These are phyloP conservation scores for Syzygium grande DNA, from an alignment of 345 rosid genomes.

Conservation along the genomic window DNA sequence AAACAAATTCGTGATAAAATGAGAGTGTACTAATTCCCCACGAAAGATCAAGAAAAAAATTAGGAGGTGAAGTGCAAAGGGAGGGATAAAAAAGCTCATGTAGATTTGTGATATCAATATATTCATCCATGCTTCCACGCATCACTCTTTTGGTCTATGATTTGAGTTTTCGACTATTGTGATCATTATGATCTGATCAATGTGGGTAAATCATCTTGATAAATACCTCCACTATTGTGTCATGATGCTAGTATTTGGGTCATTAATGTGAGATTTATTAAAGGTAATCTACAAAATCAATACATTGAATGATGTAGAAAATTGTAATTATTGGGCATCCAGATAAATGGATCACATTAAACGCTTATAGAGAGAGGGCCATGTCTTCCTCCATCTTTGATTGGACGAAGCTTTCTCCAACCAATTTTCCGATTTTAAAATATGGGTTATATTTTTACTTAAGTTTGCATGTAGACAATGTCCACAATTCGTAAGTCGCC, in stretches of 20 bases:
- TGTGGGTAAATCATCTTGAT: not conserved
- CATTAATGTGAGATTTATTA: not conserved
- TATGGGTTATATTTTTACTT: not conserved
- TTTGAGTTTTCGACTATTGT: not conserved
- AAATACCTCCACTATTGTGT: not conserved
- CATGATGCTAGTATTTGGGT: not conserved
- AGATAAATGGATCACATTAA: not conserved
- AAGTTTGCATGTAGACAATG: not conserved
- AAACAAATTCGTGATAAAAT: not conserved
- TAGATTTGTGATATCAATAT: not conserved
- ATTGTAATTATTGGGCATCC: not conserved
- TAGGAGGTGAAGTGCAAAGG: not conserved
- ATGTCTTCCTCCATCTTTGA: not conserved
- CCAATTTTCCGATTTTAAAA: not conserved
- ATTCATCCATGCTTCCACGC: not conserved
- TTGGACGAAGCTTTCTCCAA: not conserved
- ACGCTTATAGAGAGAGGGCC: not conserved
- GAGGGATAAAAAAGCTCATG: not conserved
- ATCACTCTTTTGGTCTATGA: not conserved
- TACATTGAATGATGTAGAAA: not conserved
- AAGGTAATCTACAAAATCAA: not conserved
- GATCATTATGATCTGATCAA: no score
- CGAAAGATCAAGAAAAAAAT: not conserved
- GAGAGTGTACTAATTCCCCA: not conserved
- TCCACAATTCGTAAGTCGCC: not conserved